Conservation (phyloP, 805 yeast genomes). For the Kodamaea kaohsiungensis region DNA sequence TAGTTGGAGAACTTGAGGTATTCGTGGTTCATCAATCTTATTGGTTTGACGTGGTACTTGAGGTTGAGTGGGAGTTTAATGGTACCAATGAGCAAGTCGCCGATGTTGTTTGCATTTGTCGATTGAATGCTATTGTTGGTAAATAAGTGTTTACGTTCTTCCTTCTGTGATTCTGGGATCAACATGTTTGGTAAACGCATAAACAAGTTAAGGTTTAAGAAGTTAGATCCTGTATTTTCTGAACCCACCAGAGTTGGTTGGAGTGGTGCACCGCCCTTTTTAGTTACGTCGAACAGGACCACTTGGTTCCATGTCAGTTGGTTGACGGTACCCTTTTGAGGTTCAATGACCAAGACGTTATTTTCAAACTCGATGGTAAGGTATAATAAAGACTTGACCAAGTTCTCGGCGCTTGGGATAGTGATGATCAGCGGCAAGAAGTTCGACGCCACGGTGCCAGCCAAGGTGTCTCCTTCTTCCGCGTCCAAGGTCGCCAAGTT, state of each 20-base stretch:
- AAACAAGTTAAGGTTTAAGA: slow-evolving; percentile 73
- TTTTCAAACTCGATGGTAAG: slow-evolving; percentile 93
- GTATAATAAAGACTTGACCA: slow-evolving; percentile 70
- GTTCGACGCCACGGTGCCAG: slow-evolving; percentile 34
- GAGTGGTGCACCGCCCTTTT: slow-evolving; percentile 23
- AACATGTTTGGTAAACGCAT: slow-evolving; percentile 72
- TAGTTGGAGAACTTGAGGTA: slow-evolving; percentile 33
- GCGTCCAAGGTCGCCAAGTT: slow-evolving; percentile 15
- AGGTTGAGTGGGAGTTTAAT: slow-evolving; percentile 61
- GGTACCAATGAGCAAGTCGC: slow-evolving; percentile 79
- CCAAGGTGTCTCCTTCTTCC: slow-evolving; percentile 21
- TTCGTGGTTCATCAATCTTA: slow-evolving; percentile 67
- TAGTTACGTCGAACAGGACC: slow-evolving; percentile 82
- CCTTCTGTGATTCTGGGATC: slow-evolving; percentile 43
- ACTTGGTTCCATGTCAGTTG: slow-evolving; percentile 85
- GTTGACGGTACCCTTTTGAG: slow-evolving; percentile 77
- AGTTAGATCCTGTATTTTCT: slow-evolving; percentile 42
- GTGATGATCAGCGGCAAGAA: slow-evolving; percentile 55
- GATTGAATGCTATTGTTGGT: slow-evolving; percentile 22
- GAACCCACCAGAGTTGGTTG: slow-evolving; percentile 9
- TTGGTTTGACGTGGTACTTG: slow-evolving; percentile 44
- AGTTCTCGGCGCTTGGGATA: slow-evolving; percentile 52
- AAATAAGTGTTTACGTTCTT: slow-evolving; percentile 28
- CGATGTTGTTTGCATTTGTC: slow-evolving; percentile 33
- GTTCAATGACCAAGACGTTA: slow-evolving; percentile 85